A percentile compares a stretch with the other conserved stretches of the same genome.
phyloP scores from a whole-genome alignment of 257 asterid species.

The Dorcoceras hygrometricum region DNA sequence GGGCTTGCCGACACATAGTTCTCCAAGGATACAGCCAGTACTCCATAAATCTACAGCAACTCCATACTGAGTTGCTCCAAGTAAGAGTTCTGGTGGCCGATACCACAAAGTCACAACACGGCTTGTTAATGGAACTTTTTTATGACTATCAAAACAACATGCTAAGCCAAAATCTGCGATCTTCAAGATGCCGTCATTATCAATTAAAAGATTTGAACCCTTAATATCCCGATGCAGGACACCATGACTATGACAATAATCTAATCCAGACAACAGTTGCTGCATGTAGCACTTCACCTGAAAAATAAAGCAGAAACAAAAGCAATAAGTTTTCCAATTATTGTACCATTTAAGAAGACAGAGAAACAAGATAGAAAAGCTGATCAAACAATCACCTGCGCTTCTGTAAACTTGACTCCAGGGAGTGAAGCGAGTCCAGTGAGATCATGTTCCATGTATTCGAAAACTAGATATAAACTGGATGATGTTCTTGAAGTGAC shows the following conservation, averaged over 20 bases:
- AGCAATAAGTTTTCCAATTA: conserved; percentile 5
- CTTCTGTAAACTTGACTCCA: conserved; percentile 69
- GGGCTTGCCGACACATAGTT: conserved; percentile 75
- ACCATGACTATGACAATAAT: conserved; percentile 73
- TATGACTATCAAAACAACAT: conserved; percentile 52
- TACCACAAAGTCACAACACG: conserved; percentile 97
- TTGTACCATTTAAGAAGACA: background rate
- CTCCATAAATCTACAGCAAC: conserved; percentile 93
- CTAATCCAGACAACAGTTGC: conserved; percentile 83
- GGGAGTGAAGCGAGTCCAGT: conserved; percentile 86
- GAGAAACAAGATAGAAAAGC: conserved; percentile 19
- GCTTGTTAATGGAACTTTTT: conserved; percentile 67
- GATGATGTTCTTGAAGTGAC: conserved; percentile 68
- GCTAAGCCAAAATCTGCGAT: conserved; percentile 96
- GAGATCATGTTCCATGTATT: conserved; percentile 94
- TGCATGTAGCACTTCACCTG: conserved; percentile 90
- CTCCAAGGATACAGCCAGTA: conserved; percentile 90
- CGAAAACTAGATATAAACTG: conserved; percentile 81
- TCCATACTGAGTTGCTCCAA: conserved; percentile 79
- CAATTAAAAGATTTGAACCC: conserved; percentile 79
- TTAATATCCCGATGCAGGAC: conserved; percentile 86
- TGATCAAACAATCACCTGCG: conserved; percentile 53
- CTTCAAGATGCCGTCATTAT: conserved; percentile 76
- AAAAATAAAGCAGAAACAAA: conserved; percentile 6
- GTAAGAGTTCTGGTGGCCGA: conserved; percentile 95